These are phyloP conservation scores for Talaromyces borbonicus DNA, from an alignment of 495 filamentous ascomycete genomes.

Conservation along the genomic window DNA sequence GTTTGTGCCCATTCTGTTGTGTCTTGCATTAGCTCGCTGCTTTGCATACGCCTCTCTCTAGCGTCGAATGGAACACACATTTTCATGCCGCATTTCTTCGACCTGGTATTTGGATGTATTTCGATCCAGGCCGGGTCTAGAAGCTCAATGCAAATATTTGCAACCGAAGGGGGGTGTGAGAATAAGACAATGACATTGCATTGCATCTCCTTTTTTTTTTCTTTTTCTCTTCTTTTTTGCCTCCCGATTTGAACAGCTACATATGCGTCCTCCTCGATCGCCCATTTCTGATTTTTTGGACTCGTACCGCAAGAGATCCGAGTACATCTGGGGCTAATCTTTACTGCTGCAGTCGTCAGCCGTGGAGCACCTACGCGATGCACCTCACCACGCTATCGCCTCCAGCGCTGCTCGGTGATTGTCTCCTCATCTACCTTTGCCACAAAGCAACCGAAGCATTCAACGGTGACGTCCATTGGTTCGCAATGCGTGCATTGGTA, in stretches of 20 bases:
- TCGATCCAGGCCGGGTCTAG: background rate
- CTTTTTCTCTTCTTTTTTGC: background rate
- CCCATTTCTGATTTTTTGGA: background rate
- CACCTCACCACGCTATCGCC: slow-evolving; percentile 66
- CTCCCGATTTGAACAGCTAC: slow-evolving; percentile 1
- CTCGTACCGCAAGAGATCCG: too few species aligned
- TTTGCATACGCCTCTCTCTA: slow-evolving; percentile 1
- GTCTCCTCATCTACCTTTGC: slow-evolving; percentile 47
- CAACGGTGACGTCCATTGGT: slow-evolving; percentile 28
- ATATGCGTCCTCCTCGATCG: too few species aligned
- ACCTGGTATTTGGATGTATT: background rate
- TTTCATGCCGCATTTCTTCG: background rate
- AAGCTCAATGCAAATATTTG: background rate
- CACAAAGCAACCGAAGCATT: slow-evolving; percentile 35
- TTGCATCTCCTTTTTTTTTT: background rate
- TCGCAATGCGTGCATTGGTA: slow-evolving; percentile 42
- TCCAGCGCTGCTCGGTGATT: slow-evolving; percentile 55
- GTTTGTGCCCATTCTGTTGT: background rate
- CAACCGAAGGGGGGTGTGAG: background rate
- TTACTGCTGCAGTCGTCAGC: slow-evolving; percentile 45
- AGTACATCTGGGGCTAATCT: background rate
- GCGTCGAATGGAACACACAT: background rate
- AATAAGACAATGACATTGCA: background rate
- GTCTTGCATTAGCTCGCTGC: background rate
- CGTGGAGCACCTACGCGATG: slow-evolving; percentile 68